Evolutionary conservation across 495 filamentous ascomycete genomes (phyloP).

Genomic region (Penicillium flavigenum): DNA sequence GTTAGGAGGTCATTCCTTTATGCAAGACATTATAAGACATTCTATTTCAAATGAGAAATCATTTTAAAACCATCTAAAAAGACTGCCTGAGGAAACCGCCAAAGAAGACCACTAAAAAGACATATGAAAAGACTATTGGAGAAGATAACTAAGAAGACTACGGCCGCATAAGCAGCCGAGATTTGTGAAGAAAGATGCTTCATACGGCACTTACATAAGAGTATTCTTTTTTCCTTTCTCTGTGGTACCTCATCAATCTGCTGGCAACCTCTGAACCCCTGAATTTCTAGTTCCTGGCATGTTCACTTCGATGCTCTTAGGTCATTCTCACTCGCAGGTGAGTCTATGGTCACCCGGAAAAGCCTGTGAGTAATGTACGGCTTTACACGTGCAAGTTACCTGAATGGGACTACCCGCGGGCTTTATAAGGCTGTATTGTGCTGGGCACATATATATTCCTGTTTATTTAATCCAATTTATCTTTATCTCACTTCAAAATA

Average conservation of each 20-base stretch:
- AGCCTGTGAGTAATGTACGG: background rate
- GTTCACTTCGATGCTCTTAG: background rate
- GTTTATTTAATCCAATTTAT: background rate
- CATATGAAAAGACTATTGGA: no score
- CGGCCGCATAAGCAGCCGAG: no score
- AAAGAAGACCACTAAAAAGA: no score
- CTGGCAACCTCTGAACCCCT: background rate
- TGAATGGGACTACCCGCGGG: background rate
- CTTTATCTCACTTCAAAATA: background rate
- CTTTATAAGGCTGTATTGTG: conserved; percentile 24
- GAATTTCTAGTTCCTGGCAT: background rate
- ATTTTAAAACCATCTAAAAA: background rate
- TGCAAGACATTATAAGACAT: background rate
- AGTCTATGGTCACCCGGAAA: conserved; percentile 6
- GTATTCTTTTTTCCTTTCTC: background rate
- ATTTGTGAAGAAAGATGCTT: background rate
- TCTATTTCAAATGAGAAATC: background rate
- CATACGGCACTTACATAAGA: background rate
- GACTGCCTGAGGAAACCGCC: no score
- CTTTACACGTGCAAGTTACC: conserved; percentile 14
- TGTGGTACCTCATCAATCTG: background rate
- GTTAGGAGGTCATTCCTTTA: background rate
- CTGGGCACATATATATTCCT: conserved; percentile 6
- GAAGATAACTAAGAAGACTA: no score
- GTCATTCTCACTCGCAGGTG: conserved; percentile 8